Percentiles rank a stretch among this genome's conserved stretches.
These are phyloP conservation scores for Penicillium mononematosum DNA, from an alignment of 495 filamentous ascomycete genomes.

Conservation along the genomic window DNA sequence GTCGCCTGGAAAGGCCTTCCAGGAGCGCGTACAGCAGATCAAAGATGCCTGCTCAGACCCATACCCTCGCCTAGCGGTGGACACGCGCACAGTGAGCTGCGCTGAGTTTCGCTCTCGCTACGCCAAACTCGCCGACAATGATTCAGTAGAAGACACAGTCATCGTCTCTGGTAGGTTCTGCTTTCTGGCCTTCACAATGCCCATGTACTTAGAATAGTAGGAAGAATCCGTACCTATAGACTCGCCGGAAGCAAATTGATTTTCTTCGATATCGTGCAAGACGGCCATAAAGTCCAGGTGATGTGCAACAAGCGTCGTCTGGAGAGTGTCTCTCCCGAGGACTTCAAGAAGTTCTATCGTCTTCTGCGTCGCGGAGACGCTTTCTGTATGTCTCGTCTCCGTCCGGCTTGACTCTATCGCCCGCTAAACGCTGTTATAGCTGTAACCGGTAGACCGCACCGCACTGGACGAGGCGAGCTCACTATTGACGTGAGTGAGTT, in stretches of 20 bases:
- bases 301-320: constrained; percentile 66
- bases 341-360: constrained; percentile 60
- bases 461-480: constrained; percentile 72
- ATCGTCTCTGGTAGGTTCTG: constrained; percentile 47
- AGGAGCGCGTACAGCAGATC: constrained; percentile 53
- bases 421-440: constrained; percentile 38
- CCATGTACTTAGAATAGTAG: constrained; percentile 56
- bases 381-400: constrained; percentile 61
- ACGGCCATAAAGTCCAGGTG: constrained; percentile 67
- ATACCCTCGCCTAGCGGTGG: constrained; percentile 51
- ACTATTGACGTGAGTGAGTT: constrained; percentile 65
- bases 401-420: constrained; percentile 14
- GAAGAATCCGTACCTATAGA: constrained; percentile 62
- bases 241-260: constrained; percentile 67
- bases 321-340: constrained; percentile 36
- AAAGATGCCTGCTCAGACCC: constrained; percentile 39
- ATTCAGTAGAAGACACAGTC: constrained; percentile 47
- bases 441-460: constrained; percentile 68
- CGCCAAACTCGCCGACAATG: constrained; percentile 39
- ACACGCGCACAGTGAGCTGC: constrained; percentile 33
- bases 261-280: constrained; percentile 77
- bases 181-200: constrained; percentile 25
- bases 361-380: constrained; percentile 71
- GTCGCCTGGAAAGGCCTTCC: constrained; percentile 40
- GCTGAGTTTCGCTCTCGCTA: constrained; percentile 42